Conservation (phyloP, 1,139 yeast genomes). For the Komagataea norvegica region DNA sequence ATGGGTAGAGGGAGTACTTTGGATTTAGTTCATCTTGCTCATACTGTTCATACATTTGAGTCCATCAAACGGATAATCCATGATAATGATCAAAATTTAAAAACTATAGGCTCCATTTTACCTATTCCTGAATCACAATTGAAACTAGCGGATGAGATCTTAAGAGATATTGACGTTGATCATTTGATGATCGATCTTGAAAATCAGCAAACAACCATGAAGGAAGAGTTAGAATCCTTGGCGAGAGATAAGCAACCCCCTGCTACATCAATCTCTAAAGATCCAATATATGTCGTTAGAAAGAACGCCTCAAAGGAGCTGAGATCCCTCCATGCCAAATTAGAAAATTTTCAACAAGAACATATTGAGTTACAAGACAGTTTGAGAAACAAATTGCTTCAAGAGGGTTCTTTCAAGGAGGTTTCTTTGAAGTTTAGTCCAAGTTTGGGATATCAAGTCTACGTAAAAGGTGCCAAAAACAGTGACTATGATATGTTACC, state of each 20-base stretch:
- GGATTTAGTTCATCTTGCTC: slow-evolving; percentile 42
- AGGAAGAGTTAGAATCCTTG: slow-evolving; percentile 13
- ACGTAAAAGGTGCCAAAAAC: slow-evolving; percentile 15
- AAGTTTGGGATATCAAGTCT: slow-evolving; percentile 17
- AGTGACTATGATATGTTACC: slow-evolving; percentile 9
- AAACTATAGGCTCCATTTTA: not conserved
- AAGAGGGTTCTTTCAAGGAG: slow-evolving; percentile 13
- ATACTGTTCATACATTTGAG: slow-evolving; percentile 31
- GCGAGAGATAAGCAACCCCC: slow-evolving; percentile 3
- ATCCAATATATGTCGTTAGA: slow-evolving; percentile 18
- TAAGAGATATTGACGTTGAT: slow-evolving; percentile 29
- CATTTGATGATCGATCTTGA: slow-evolving; percentile 17
- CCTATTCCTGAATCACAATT: slow-evolving; percentile 19
- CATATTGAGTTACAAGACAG: slow-evolving; percentile 29
- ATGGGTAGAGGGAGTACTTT: slow-evolving; percentile 41
- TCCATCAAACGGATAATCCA: slow-evolving; percentile 14
- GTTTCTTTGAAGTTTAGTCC: slow-evolving; percentile 16
- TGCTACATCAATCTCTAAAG: not conserved
- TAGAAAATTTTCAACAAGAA: slow-evolving; percentile 29
- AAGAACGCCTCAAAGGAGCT: slow-evolving; percentile 32
- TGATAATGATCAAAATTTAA: not conserved
- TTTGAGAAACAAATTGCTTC: slow-evolving; percentile 21
- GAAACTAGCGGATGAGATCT: slow-evolving; percentile 25
- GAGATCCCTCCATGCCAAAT: slow-evolving; percentile 31
- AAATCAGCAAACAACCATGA: slow-evolving; percentile 13